Base-by-base conservation (phyloP, 441 rosid species). In the Melastoma candidum region DNA sequence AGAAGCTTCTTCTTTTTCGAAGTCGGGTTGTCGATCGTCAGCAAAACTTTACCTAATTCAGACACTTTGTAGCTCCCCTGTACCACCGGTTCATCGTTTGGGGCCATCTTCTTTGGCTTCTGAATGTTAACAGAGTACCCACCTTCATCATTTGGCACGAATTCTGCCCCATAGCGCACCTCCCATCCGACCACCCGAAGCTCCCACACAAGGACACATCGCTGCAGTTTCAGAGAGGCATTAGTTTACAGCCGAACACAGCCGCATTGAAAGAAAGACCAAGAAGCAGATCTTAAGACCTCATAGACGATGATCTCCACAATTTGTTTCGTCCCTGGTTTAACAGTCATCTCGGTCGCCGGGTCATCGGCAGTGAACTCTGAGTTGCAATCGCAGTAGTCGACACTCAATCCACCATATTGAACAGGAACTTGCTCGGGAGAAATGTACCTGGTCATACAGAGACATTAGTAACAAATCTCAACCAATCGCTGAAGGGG, bases 371-470 rank as follows among this genome's bases (percentile, higher is more conserved):
- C 63, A 3, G 72, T 63, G 46, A 81, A 81, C 63, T 81, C 87
- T 1, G 68, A 74, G 44, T 74, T 58, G 11, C 89, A 80, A 9
- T 60, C 64, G 2, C 64, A 60, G 56, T 46, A 3, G 56, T 87
- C 88, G 48, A 69, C 73, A 67, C 81, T 80, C 43, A 87, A 62
- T 24, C 96, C 96, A 64, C 96, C 96, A 48, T 80, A 82, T 43
- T 74, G 85, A 60, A 87, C 80, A 0, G 94, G 88, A 12, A 87
- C 94, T 58, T 76, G 77, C 59, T 84, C 94, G 41, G 88, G 83
- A 47, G 86, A 67, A 57, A 85, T 58, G 53, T 83, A 83, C 58
- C 85, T 46, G 46, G 7, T 51, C 12, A 56, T 6, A 36, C 41
- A 36, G 6, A 1, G 41, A 36, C 1, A 36, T 36, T 36, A 9